Conservation (phyloP, 2,329 filamentous ascomycete species). For the Stagonosporopsis cucurbitacearum region DNA sequence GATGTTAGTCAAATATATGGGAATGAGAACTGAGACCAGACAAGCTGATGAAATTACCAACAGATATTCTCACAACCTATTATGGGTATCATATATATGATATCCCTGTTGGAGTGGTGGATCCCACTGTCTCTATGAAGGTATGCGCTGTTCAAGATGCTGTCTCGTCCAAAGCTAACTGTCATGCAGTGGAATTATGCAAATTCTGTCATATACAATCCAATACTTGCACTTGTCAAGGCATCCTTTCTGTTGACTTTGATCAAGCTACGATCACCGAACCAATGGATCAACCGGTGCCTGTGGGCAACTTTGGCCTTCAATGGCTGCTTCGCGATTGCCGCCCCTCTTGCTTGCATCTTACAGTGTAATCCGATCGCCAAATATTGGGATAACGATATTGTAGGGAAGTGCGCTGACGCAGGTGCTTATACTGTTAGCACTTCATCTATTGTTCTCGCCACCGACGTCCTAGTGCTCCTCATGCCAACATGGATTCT, state of each 20-base stretch:
- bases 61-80: conserved; percentile 16
- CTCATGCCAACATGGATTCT: conserved; percentile 32
- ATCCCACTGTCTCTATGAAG: conserved; percentile 17
- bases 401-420: conserved; percentile 23
- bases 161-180: neutral
- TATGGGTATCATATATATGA: conserved; percentile 25
- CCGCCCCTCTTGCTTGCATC: conserved; percentile 25
- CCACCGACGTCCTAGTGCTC: conserved; percentile 27
- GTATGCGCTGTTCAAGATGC: neutral
- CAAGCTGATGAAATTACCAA: neutral
- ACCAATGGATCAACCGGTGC: conserved; percentile 21
- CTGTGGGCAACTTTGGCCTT: conserved; percentile 23
- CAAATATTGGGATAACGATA: conserved; percentile 35
- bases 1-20: conserved; percentile 10
- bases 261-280: conserved; percentile 27
- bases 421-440: conserved; percentile 19
- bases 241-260: conserved; percentile 27
- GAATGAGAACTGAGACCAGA: neutral
- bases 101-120: conserved; percentile 21
- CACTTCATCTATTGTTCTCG: conserved; percentile 22
- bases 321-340: conserved; percentile 25
- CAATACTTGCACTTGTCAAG: conserved; percentile 29
- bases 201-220: conserved; percentile 28
- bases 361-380: conserved; percentile 40
- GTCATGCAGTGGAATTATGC: conserved; percentile 24